A percentile compares a stretch with the other conserved stretches of the same genome.
Conservation (phyloP, 176 grass and related monocot species). For the Ensete glaucum region DNA sequence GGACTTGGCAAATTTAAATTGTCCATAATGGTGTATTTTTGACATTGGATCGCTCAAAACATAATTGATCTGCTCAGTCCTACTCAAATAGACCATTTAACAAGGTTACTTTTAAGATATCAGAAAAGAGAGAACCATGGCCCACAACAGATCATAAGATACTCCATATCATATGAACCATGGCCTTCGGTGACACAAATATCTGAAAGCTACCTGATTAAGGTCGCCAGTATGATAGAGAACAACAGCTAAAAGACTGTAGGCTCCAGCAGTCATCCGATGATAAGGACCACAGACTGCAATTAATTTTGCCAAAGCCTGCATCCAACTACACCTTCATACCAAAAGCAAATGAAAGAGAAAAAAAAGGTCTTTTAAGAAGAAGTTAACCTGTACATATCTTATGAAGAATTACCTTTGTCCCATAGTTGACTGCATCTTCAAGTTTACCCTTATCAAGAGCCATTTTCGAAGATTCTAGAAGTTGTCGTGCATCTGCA, state of each 20-base stretch:
- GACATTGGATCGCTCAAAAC: neutral
- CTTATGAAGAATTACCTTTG: slow-evolving; percentile 49
- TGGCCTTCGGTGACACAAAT: neutral
- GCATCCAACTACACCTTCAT: slow-evolving; percentile 15
- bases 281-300: slow-evolving; percentile 89
- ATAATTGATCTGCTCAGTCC: neutral
- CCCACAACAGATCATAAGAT: too few relatives aligned
- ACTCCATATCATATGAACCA: neutral
- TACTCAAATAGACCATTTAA: neutral
- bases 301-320: slow-evolving; percentile 97
- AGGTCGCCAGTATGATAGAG: slow-evolving; percentile 99
- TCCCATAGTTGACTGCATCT: slow-evolving; percentile 99
- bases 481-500: slow-evolving; percentile 89
- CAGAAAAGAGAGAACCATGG: neutral
- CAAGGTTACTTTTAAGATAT: neutral
- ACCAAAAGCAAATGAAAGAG: slow-evolving; percentile 8
- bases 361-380: slow-evolving; percentile 3
- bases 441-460: slow-evolving; percentile 99
- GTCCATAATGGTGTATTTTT: neutral
- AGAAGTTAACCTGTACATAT: slow-evolving; percentile 10
- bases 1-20: neutral
- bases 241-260: slow-evolving; percentile 97
- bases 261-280: slow-evolving; percentile 98
- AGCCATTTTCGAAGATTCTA: slow-evolving; percentile 99
- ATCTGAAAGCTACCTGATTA: slow-evolving; percentile 57